Evolutionary conservation across 2,329 filamentous ascomycete species (phyloP).

Genomic region (Claviceps purpurea): DNA sequence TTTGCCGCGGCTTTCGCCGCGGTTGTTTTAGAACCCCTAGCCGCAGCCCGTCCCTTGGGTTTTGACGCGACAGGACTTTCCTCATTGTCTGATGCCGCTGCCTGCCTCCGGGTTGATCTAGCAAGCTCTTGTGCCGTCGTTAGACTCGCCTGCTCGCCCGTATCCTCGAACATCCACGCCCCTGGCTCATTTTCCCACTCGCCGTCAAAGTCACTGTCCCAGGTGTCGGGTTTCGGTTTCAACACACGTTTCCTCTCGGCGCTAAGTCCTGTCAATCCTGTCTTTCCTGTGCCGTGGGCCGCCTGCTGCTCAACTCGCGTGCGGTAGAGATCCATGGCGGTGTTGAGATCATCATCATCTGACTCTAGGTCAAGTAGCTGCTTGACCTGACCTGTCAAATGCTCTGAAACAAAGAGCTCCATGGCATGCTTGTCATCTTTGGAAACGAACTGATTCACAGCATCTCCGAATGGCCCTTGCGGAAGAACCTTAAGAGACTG

Average conservation of each 20-base stretch:
- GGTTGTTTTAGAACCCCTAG: slow-evolving; percentile 18
- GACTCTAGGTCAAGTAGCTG: slow-evolving; percentile 53
- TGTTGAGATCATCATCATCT: slow-evolving; percentile 52
- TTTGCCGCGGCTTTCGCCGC: slow-evolving; percentile 20
- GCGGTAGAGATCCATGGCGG: slow-evolving; percentile 61
- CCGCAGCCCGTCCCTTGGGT: slow-evolving; percentile 15
- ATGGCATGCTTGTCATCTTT: slow-evolving; percentile 93
- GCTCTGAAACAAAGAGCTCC: slow-evolving; percentile 64
- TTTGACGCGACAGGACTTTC: slow-evolving; percentile 19
- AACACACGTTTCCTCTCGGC: slow-evolving; percentile 30
- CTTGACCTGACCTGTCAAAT: slow-evolving; percentile 55
- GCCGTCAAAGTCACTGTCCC: slow-evolving; percentile 85
- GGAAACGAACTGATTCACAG: slow-evolving; percentile 82
- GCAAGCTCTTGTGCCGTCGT: slow-evolving; percentile 6
- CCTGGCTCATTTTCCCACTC: slow-evolving; percentile 70
- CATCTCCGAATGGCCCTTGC: slow-evolving; percentile 84
- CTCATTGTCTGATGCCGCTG: slow-evolving; percentile 12
- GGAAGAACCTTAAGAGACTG: slow-evolving; percentile 89
- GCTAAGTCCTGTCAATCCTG: slow-evolving; percentile 20
- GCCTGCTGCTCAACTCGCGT: slow-evolving; percentile 59
- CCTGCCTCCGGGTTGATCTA: slow-evolving; percentile 9
- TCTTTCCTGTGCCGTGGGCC: slow-evolving; percentile 39
- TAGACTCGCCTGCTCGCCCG: slow-evolving; percentile 7
- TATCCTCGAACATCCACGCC: slow-evolving; percentile 29
- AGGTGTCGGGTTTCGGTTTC: slow-evolving; percentile 64